These are phyloP conservation scores for Trichoderma parareesei DNA, from an alignment of 495 filamentous ascomycete genomes.

Conservation along the genomic window DNA sequence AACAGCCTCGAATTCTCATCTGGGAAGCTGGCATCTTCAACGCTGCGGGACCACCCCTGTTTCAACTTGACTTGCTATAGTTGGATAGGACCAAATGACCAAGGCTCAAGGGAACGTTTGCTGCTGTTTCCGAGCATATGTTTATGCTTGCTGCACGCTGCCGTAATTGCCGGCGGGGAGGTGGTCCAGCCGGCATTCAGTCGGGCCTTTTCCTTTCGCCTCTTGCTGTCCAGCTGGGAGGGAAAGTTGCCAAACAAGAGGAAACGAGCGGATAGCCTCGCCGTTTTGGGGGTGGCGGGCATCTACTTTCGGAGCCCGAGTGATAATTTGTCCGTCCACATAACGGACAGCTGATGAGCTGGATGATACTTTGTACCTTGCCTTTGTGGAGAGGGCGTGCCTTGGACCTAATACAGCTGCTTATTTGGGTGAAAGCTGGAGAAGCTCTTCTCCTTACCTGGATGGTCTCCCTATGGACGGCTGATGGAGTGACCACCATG, in stretches of 20 bases:
- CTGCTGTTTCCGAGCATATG: not conserved
- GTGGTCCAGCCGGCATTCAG: not conserved
- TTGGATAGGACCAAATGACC: not conserved
- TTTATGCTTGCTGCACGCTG: not conserved
- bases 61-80: slow-evolving; percentile 1
- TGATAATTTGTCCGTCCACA: slow-evolving; percentile 5
- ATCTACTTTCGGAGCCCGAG: too few species aligned
- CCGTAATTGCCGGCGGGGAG: not conserved
- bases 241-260: not conserved
- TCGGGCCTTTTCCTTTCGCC: not conserved
- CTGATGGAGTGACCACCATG: not conserved
- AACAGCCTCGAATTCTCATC: not conserved
- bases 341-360: not conserved
- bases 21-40: slow-evolving; percentile 6
- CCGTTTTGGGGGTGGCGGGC: not conserved
- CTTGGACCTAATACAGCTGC: not conserved
- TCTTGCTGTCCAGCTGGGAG: not conserved
- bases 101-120: slow-evolving; percentile 1
- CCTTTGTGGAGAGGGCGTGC: not conserved
- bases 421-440: not conserved
- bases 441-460: not conserved
- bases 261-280: not conserved
- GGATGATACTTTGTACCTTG: not conserved
- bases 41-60: not conserved
- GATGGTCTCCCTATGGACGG: not conserved